Conservation (phyloP, 2,329 filamentous ascomycete species). For the Pseudogymnoascus sp. region DNA sequence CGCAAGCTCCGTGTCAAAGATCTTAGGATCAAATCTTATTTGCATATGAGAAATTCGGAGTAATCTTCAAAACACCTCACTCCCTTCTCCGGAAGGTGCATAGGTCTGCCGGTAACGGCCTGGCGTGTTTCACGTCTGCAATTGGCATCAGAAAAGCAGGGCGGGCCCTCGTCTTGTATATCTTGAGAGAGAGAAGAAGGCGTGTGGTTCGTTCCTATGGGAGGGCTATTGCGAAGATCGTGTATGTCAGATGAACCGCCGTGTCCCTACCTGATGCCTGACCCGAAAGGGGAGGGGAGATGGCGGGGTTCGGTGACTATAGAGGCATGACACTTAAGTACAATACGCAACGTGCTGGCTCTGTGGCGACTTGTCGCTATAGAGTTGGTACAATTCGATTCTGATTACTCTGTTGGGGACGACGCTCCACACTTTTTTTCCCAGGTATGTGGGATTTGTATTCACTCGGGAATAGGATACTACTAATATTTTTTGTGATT, state of each 20-base stretch:
- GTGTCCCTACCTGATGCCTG: neutral
- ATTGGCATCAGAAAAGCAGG: slow-evolving; percentile 90
- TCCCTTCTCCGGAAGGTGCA: slow-evolving; percentile 37
- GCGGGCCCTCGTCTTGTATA: slow-evolving; percentile 29
- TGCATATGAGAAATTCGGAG: slow-evolving; percentile 99
- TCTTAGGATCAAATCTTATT: slow-evolving; percentile 21
- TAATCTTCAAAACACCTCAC: slow-evolving; percentile 64
- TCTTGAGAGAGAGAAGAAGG: slow-evolving; percentile 27
- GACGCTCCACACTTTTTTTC: slow-evolving; percentile 23
- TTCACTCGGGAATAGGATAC: slow-evolving; percentile 21
- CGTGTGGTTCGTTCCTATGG: slow-evolving; percentile 57
- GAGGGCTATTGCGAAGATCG: slow-evolving; percentile 92
- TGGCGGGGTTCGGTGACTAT: slow-evolving; percentile 2
- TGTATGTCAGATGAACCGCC: slow-evolving; percentile 41
- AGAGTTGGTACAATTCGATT: slow-evolving; percentile 30
- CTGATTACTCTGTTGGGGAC: slow-evolving; percentile 29
- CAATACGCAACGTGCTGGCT: slow-evolving; percentile 77
- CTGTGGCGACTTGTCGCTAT: slow-evolving; percentile 6
- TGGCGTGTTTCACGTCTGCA: slow-evolving; percentile 78
- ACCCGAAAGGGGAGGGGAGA: slow-evolving; percentile 1
- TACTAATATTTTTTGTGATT: slow-evolving; percentile 21
- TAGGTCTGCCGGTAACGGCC: slow-evolving; percentile 75
- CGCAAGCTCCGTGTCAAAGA: slow-evolving; percentile 25
- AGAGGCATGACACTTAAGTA: slow-evolving; percentile 69
- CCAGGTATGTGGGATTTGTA: slow-evolving; percentile 18